Conservation (phyloP, 2,329 filamentous ascomycete genomes). For the Pseudocercospora fijiensis region DNA sequence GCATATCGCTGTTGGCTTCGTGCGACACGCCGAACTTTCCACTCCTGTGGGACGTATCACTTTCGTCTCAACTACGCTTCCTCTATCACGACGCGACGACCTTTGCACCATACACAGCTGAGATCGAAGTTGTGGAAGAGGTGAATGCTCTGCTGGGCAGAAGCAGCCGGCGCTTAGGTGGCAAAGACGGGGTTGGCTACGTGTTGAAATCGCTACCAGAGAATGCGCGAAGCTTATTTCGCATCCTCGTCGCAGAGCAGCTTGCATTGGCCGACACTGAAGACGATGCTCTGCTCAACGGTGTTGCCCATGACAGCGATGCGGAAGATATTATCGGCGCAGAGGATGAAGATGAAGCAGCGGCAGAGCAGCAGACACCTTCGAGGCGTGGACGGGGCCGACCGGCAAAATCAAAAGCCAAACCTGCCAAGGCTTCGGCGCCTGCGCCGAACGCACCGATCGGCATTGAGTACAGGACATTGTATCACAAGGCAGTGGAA, state of each 20-base stretch:
- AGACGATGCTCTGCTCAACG: constrained; percentile 50
- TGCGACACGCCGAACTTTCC: constrained; percentile 86
- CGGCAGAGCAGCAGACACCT: constrained; percentile 31
- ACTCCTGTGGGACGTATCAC: constrained; percentile 82
- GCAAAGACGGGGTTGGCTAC: constrained; percentile 87
- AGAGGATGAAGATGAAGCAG: constrained; percentile 37
- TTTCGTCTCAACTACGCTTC: constrained; percentile 81
- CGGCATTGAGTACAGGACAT: constrained; percentile 82
- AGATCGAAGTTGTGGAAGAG: constrained; percentile 83
- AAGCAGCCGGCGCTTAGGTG: constrained; percentile 74
- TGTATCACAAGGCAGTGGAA: constrained; percentile 94
- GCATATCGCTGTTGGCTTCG: constrained; percentile 72
- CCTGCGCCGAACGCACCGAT: constrained; percentile 13
- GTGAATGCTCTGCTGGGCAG: constrained; percentile 84
- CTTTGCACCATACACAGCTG: constrained; percentile 69
- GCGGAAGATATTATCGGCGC: constrained; percentile 30
- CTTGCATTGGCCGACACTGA: constrained; percentile 58
- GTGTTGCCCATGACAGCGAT: constrained; percentile 36
- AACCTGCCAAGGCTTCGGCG: constrained; percentile 18
- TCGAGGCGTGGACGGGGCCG: constrained; percentile 30
- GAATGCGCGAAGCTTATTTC: constrained; percentile 85
- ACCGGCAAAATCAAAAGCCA: constrained; percentile 24
- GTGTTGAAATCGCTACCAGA: constrained; percentile 87
- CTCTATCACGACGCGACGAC: constrained; percentile 94
- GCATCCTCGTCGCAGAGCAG: constrained; percentile 80